Conservation (phyloP, 2,329 filamentous ascomycete genomes). For the Pseudofabraea citricarpa region DNA sequence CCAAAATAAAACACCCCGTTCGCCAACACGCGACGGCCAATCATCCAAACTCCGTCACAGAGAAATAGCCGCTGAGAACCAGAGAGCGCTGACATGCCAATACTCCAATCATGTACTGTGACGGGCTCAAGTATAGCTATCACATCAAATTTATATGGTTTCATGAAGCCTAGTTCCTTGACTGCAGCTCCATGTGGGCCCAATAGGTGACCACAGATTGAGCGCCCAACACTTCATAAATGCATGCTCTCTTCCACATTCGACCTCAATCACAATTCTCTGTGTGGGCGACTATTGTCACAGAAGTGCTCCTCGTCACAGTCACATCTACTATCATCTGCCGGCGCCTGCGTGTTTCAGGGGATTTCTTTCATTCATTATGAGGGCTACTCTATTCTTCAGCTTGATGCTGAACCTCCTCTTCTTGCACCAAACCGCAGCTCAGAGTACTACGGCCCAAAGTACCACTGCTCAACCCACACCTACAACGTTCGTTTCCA, state of each 20-base stretch:
- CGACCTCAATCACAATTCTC: constrained; percentile 12
- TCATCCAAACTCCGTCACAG: too few species aligned
- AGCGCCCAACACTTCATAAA: constrained; percentile 18
- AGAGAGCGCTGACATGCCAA: too few species aligned
- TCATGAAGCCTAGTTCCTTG: not conserved
- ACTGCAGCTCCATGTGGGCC: constrained; percentile 8
- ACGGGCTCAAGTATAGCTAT: not conserved
- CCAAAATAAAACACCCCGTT: not conserved
- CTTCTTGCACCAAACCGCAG: constrained; percentile 13
- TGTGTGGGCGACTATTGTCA: constrained; percentile 9
- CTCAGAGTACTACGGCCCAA: constrained; percentile 16
- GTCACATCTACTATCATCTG: constrained; percentile 8
- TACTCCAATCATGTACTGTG: not conserved
- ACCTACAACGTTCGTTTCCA: constrained; percentile 15
- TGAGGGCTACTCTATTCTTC: constrained; percentile 19
- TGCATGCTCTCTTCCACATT: constrained; percentile 12
- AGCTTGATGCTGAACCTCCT: constrained; percentile 19
- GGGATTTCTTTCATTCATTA: constrained; percentile 10
- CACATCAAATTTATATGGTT: too few species aligned
- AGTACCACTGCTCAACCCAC: constrained; percentile 9
- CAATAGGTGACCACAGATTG: constrained; percentile 22
- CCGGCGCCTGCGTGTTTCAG: constrained; percentile 1
- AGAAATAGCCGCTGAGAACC: too few species aligned
- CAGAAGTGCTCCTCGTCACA: not conserved
- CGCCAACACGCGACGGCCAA: too few species aligned